These are phyloP conservation scores for Globisporangium nunn DNA, from an alignment of 352 stramenopile species.

Conservation along the genomic window DNA sequence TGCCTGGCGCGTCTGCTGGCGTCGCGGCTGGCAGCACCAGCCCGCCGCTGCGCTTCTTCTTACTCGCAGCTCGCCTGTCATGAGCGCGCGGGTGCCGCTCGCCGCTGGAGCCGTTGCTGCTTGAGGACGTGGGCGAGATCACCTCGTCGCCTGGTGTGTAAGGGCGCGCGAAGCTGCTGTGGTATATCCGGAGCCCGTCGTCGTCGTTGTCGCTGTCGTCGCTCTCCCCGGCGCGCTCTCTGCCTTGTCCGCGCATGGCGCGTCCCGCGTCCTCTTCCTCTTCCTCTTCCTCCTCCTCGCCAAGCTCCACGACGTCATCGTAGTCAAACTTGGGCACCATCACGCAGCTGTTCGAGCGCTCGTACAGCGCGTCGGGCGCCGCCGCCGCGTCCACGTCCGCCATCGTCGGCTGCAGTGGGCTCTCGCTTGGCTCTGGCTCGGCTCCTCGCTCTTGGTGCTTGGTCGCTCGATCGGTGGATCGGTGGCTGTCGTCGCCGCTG, in stretches of 20 bases:
- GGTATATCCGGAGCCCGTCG: conserved; percentile 7
- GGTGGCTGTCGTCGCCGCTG: not conserved
- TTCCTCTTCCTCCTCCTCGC: conserved; percentile 4
- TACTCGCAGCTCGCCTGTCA: conserved; percentile 4
- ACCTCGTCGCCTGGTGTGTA: conserved; percentile 9
- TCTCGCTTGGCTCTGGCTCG: not conserved
- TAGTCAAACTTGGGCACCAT: conserved; percentile 15
- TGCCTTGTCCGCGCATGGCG: not conserved
- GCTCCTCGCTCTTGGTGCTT: not conserved
- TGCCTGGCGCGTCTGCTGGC: not conserved
- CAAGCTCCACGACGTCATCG: conserved; percentile 8
- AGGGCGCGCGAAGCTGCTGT: conserved; percentile 8
- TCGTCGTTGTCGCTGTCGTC: conserved; percentile 1
- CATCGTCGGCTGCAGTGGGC: not conserved
- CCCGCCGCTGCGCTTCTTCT: conserved; percentile 3
- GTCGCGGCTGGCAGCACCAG: not conserved
- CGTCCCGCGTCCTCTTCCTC: not conserved
- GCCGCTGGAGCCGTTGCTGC: conserved; percentile 37
- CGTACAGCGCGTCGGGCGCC: conserved; percentile 2
- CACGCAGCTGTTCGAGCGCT: conserved; percentile 15
- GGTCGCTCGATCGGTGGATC: not conserved
- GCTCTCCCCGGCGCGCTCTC: not conserved
- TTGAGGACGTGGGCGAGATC: conserved; percentile 50
- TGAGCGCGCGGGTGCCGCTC: conserved; percentile 16
- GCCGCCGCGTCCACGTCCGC: not conserved